Evolutionary conservation across 139 green algal species (phyloP), one percentile per base, ranked within the genome.

Genomic region (Chlamydomonas sp.): DNA sequence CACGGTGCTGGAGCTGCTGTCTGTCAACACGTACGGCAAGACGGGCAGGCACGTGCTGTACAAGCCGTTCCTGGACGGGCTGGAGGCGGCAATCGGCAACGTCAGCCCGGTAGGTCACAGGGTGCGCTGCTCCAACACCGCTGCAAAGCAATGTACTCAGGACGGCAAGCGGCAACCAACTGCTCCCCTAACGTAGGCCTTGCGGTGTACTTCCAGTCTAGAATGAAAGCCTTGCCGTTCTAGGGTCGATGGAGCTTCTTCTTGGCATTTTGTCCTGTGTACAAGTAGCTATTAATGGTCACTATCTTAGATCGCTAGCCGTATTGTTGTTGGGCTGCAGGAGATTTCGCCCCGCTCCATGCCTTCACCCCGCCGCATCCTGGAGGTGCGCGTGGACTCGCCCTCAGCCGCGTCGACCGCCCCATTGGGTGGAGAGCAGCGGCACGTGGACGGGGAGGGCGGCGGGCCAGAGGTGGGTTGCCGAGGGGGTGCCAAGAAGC

Each of bases 1-100:
- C 16, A 93, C 92, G 4, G 82, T 95, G 69, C 83, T 95, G 71
- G 87, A 93, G 79, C 77, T 95, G 78, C 92, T 95, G 67, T 61
- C 83, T 8, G 16, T 58, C 17, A 77, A 93, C 85, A 95, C 88
- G 0, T 93, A 89, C 62, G 92, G 90, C 86, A 92, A 90, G 78
- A 91, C 78, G 5, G 87, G 81, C 59, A 89, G 86, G 90, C 86
- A 90, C 63, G 81, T 92, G 16, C 31, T 92, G 71, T 92, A 91
- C 83, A 87, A 85, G 63, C 83, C 82, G 18, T 92, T 92, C 83
- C 78, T 92, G 63, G 71, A 92, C 71, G 79, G 84, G 18, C 77
- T 92, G 76, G 85, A 92, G 59, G 17, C 9, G 1, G 72, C 84
- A 9, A 18, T 91, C 59, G 64, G 58, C 0, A 61, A 78, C 63